phyloP scores from a whole-genome alignment of 2,329 filamentous ascomycete species.

The Colletotrichum noveboracense region DNA sequence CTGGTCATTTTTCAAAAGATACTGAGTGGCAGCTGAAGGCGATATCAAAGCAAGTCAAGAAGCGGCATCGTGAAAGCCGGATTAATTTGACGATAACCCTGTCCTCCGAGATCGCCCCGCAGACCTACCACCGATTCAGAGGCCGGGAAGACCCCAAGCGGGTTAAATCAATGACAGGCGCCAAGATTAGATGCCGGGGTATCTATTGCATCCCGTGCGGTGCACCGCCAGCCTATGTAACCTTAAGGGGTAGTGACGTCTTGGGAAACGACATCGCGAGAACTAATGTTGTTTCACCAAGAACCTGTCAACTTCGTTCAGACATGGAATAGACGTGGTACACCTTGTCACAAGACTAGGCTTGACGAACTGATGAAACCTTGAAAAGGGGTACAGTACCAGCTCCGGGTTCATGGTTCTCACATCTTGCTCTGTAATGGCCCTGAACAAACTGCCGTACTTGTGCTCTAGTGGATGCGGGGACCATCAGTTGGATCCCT shows the following conservation, averaged over 20 bases:
- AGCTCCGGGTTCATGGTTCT: neutral
- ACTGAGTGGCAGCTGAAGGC: neutral
- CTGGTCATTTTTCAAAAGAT: neutral
- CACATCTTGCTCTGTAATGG: neutral
- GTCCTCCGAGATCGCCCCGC: neutral
- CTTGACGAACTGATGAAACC: neutral
- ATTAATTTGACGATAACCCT: neutral
- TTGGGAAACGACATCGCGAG: neutral
- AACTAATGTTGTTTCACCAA: neutral
- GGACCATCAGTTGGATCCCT: rapidly evolving
- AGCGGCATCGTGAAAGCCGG: neutral
- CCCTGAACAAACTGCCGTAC: neutral
- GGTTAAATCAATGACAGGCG: neutral
- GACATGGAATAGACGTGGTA: neutral
- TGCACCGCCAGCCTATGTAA: neutral
- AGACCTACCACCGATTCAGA: neutral
- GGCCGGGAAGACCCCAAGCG: neutral
- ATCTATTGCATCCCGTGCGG: neutral
- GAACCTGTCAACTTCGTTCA: neutral
- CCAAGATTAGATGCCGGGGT: neutral
- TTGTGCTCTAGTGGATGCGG: neutral
- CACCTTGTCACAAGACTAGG: neutral
- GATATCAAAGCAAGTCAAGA: neutral
- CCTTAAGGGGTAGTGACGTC: neutral
- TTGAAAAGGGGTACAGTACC: neutral